Evolutionary conservation across 108 stramenopile genomes (phyloP).

Genomic region (Fistulifera solaris): DNA sequence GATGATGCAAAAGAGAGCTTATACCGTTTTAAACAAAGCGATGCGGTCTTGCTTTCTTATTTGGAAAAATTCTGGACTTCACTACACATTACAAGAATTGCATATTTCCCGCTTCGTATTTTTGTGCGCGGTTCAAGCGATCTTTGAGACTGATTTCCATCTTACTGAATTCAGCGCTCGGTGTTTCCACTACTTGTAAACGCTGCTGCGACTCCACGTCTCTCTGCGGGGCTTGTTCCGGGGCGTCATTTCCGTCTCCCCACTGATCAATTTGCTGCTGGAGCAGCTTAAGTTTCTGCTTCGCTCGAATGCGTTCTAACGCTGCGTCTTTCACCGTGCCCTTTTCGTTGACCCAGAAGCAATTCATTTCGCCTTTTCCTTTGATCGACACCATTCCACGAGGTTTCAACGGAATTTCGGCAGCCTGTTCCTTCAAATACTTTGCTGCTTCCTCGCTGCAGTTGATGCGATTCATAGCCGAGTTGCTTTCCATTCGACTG

Average conservation of each 20-base stretch:
- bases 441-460: conserved; percentile 48
- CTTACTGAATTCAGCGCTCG: no score
- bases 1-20: no score
- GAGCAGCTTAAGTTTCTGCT: conserved; percentile 10
- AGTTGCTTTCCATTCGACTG: conserved; percentile 8
- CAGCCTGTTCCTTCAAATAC: conserved; percentile 26
- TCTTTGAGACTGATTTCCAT: no score
- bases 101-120: no score
- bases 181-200: no score
- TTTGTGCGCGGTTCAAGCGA: no score
- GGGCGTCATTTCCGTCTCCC: neutral
- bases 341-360: conserved; percentile 46
- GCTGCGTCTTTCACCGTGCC: conserved; percentile 27
- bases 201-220: no score
- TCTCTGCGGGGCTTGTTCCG: no score
- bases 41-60: no score
- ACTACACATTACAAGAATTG: no score
- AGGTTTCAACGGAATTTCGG: conserved; percentile 27
- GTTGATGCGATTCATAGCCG: conserved; percentile 3
- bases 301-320: conserved; percentile 17
- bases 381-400: conserved; percentile 52
- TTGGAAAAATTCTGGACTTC: no score
- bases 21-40: no score
- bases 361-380: conserved; percentile 60
- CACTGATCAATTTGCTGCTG: conserved; percentile 9